Evolutionary conservation across 2,329 filamentous ascomycete genomes (phyloP).

Genomic region (Lachnellula hyalina): DNA sequence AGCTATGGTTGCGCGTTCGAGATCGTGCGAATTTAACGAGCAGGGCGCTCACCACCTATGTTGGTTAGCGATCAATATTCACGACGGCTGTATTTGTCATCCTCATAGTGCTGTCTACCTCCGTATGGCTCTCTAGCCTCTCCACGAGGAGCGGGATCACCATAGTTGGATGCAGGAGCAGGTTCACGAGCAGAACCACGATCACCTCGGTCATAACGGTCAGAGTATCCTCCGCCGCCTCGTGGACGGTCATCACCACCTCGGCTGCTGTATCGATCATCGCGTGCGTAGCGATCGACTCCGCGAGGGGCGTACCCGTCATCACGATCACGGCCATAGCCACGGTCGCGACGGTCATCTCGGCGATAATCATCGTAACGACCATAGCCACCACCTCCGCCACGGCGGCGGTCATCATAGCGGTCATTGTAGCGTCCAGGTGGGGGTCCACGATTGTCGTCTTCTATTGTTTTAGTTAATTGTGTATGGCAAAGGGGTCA

Average conservation of each 20-base stretch:
- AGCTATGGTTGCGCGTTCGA: constrained; percentile 28
- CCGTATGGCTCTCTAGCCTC: constrained; percentile 40
- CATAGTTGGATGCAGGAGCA: constrained; percentile 36
- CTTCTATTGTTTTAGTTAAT: constrained; percentile 38
- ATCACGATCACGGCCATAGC: constrained; percentile 37
- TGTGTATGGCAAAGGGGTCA: constrained; percentile 35
- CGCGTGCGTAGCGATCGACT: constrained; percentile 18
- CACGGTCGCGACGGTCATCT: constrained; percentile 39
- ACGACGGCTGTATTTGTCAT: constrained; percentile 31
- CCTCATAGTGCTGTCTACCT: constrained; percentile 34
- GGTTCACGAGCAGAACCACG: constrained; percentile 39
- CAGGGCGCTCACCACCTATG: constrained; percentile 33
- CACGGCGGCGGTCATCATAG: constrained; percentile 42
- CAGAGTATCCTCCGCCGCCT: constrained; percentile 39
- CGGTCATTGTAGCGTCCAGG: constrained; percentile 37
- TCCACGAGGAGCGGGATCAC: constrained; percentile 38
- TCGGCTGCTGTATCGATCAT: constrained; percentile 18
- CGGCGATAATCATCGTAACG: constrained; percentile 29
- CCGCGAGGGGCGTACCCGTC: constrained; percentile 26
- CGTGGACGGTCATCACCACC: constrained; percentile 40
- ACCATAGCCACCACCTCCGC: constrained; percentile 20
- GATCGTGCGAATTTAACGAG: constrained; percentile 34
- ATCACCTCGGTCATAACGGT: constrained; percentile 43
- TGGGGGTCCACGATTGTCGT: constrained; percentile 44
- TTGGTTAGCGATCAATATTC: constrained; percentile 33